Conservation (phyloP, 352 stramenopile species). For the Phytopythium aichiense region DNA sequence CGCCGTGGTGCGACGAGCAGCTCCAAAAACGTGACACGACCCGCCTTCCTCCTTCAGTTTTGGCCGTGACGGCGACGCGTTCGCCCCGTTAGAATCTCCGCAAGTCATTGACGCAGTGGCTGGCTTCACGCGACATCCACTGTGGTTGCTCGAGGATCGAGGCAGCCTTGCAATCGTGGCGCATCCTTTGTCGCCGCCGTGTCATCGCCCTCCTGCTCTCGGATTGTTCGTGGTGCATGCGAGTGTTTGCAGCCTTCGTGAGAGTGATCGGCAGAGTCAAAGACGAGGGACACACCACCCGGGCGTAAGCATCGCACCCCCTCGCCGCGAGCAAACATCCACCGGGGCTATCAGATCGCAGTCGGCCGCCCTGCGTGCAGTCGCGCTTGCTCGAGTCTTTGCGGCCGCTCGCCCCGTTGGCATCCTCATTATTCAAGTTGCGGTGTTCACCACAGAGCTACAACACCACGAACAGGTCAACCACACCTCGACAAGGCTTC, state of each 20-base stretch:
- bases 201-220: not conserved
- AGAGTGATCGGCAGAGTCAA: not conserved
- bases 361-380: not conserved
- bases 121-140: not conserved
- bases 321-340: slow-evolving; percentile 1
- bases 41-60: slow-evolving; percentile 1
- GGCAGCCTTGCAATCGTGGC: not conserved
- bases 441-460: not conserved
- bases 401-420: not conserved
- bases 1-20: not conserved
- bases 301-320: slow-evolving; percentile 2
- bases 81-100: not conserved
- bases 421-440: slow-evolving; percentile 3
- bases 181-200: slow-evolving; percentile 1
- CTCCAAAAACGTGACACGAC: not conserved
- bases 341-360: not conserved
- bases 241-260: not conserved
- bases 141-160: not conserved
- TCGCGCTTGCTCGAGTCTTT: not conserved
- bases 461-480: too few species aligned
- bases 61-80: slow-evolving; percentile 3
- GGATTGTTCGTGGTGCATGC: too few species aligned
- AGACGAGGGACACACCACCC: not conserved
- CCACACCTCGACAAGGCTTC: not conserved
- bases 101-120: too few species aligned